These are phyloP conservation scores for Casuarina cunninghamiana DNA, from an alignment of 306 rosid species.

Conservation along the genomic window DNA sequence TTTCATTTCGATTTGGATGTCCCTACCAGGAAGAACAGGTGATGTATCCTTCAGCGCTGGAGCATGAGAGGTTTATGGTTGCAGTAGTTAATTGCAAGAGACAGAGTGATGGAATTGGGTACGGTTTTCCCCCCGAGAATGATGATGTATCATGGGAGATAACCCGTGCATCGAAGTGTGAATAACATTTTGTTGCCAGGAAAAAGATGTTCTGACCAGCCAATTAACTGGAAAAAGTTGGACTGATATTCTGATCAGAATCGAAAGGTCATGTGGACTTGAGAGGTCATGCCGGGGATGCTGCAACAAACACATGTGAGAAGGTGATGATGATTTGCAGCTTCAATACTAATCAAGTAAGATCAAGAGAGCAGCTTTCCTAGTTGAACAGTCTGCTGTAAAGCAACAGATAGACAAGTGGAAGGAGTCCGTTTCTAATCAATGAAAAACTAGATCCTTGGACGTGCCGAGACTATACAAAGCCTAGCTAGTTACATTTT, in stretches of 20 bases:
- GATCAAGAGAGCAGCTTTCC: too few relatives aligned
- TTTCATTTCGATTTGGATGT: not conserved
- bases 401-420: too few relatives aligned
- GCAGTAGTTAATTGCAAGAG: constrained; percentile 64
- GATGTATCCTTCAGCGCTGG: constrained; percentile 75
- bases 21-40: constrained; percentile 78
- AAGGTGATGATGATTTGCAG: too few relatives aligned
- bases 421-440: too few relatives aligned
- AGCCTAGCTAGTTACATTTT: too few relatives aligned
- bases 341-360: too few relatives aligned
- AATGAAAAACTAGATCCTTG: too few relatives aligned
- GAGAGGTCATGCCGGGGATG: too few relatives aligned
- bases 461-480: too few relatives aligned
- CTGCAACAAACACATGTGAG: too few relatives aligned
- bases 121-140: constrained; percentile 35
- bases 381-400: too few relatives aligned
- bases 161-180: constrained; percentile 74
- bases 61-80: constrained; percentile 76
- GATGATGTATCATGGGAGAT: constrained; percentile 74
- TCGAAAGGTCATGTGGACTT: too few relatives aligned
- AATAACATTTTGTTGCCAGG: constrained; percentile 22
- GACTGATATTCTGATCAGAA: not conserved
- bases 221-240: not conserved
- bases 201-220: not conserved
- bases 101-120: constrained; percentile 18